Base-by-base conservation (phyloP, 2,329 filamentous ascomycete species). In the Monascus ruber region DNA sequence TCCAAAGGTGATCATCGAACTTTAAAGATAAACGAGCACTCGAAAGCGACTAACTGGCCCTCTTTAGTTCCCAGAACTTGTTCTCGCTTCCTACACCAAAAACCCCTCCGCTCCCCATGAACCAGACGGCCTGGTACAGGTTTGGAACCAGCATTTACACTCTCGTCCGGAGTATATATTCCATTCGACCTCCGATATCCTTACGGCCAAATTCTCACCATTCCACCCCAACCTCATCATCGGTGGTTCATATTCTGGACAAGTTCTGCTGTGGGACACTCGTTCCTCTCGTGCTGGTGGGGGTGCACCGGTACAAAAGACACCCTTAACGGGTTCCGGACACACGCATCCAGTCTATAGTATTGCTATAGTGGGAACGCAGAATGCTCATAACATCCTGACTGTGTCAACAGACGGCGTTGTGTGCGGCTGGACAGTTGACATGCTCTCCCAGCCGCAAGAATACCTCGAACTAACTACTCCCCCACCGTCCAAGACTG, bases 351-450 rank as follows among this genome's bases (percentile, higher is more conserved):
- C 91, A 0, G 84, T 98, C 47, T 98, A 98, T 68, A 87, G 83
- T 31, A 79, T 98, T 41, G 85, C 91, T 46, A 93, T 98, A 40
- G 86, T 98, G 36, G 91, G 91, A 47, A 98, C 93, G 1, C 91
- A 96, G 58, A 98, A 98, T 60, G 91, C 91, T 42, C 94, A 95
- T 68, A 98, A 96, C 62, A 94, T 98, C 58, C 84, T 98, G 52
- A 95, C 88, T 28, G 89, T 86, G 59, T 95, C 87, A 1, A 98
- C 91, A 1, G 91, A 98, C 56, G 91, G 91, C 39, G 86, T 94
- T 6, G 86, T 96, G 33, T 98, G 91, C 62, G 85, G 88, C 35
- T 98, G 91, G 91, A 88, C 85, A 40, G 86, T 95, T 47, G 93
- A 98, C 61, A 96, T 98, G 78, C 83, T 98, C 44, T 86, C 89